These are phyloP conservation scores for Beauveria bassiana DNA, from an alignment of 2,329 filamentous ascomycete species.

Conservation along the genomic window DNA sequence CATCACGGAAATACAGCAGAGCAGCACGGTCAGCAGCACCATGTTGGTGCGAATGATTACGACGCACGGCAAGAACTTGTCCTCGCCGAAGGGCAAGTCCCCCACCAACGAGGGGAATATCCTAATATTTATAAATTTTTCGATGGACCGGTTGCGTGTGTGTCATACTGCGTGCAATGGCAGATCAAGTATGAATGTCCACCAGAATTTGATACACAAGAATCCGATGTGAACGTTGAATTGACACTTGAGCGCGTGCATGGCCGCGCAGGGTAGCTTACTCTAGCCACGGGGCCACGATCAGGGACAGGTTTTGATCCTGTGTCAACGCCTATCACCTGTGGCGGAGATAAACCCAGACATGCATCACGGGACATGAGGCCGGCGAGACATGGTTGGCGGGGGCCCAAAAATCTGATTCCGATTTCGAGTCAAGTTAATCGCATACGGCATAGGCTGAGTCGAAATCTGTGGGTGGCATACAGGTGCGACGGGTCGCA, in stretches of 20 bases:
- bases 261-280: not conserved
- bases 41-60: not conserved
- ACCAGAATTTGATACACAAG: not conserved
- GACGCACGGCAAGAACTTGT: too few relatives aligned
- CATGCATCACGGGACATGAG: slow-evolving; percentile 1
- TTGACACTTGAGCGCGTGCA: not conserved
- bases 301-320: not conserved
- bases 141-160: not conserved
- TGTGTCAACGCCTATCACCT: not conserved
- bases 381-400: not conserved
- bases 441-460: not conserved
- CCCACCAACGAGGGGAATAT: not conserved
- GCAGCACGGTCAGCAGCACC: not conserved
- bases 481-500: not conserved
- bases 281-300: not conserved
- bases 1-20: not conserved
- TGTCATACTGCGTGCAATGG: not conserved
- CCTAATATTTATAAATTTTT: not conserved
- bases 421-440: not conserved
- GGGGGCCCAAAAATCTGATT: not conserved
- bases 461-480: not conserved
- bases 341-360: slow-evolving; percentile 6
- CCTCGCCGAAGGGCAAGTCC: not conserved
- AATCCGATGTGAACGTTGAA: not conserved
- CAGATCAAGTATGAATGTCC: not conserved